Evolutionary conservation across 2,329 filamentous ascomycete species (phyloP).

Genomic region (Cytospora piceae): DNA sequence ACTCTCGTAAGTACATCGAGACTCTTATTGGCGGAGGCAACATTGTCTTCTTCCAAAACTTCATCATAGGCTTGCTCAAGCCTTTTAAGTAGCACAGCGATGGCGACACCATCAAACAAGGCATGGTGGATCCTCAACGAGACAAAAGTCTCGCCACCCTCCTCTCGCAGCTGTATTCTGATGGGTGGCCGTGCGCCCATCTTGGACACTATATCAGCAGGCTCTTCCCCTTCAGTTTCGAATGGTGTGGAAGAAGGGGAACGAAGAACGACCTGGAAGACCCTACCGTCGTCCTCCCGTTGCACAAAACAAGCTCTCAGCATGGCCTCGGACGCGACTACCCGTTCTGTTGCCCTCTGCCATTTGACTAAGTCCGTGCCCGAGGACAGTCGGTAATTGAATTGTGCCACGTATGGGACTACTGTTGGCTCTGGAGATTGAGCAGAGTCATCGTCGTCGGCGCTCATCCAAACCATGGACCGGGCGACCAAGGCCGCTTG

Average conservation of each 20-base stretch:
- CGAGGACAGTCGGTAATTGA: slow-evolving; percentile 30
- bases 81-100: slow-evolving; percentile 27
- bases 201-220: slow-evolving; percentile 20
- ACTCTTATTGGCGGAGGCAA: slow-evolving; percentile 1
- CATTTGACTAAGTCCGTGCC: slow-evolving; percentile 30
- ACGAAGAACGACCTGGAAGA: slow-evolving; percentile 33
- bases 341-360: slow-evolving; percentile 27
- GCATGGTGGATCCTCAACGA: slow-evolving; percentile 34
- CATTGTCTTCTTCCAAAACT: not conserved
- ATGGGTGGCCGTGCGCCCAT: slow-evolving; percentile 28
- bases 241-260: slow-evolving; percentile 24
- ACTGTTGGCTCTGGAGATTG: not conserved
- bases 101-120: slow-evolving; percentile 33
- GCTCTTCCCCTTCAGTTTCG: slow-evolving; percentile 16
- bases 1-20: slow-evolving; percentile 17
- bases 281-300: slow-evolving; percentile 30
- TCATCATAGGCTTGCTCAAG: slow-evolving; percentile 30
- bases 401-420: slow-evolving; percentile 33
- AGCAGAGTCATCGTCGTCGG: slow-evolving; percentile 1
- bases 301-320: slow-evolving; percentile 34
- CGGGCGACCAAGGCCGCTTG: slow-evolving; percentile 40
- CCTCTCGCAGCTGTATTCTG: slow-evolving; percentile 14
- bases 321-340: slow-evolving; percentile 31
- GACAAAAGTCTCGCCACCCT: slow-evolving; percentile 23
- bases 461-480: slow-evolving; percentile 35